These are phyloP conservation scores for Trifolium subterraneum DNA, from an alignment of 306 rosid genomes.

Conservation along the genomic window DNA sequence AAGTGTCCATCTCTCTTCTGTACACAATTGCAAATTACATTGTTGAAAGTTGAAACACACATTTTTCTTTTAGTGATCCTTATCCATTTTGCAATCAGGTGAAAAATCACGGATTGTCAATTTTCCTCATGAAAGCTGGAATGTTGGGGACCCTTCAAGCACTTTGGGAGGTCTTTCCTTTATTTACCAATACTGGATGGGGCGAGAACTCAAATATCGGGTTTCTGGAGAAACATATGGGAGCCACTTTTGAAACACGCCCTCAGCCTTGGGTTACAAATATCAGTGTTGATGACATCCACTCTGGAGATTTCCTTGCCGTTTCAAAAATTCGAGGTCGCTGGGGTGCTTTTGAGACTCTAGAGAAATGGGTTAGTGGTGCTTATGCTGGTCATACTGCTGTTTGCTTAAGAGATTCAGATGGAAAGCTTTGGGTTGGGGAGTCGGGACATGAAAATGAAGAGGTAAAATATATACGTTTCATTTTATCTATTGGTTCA, in stretches of 20 bases:
- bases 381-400: constrained; percentile 95
- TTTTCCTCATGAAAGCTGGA: constrained; percentile 95
- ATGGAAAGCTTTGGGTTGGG: constrained; percentile 94
- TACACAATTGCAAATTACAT: too few relatives aligned
- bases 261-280: constrained; percentile 88
- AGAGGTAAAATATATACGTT: constrained; percentile 55
- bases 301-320: constrained; percentile 96
- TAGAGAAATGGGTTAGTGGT: constrained; percentile 98
- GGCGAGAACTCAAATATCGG: constrained; percentile 82
- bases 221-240: constrained; percentile 87
- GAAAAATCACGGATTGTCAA: constrained; percentile 75
- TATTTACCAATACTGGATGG: constrained; percentile 88
- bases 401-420: constrained; percentile 86
- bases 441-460: constrained; percentile 94
- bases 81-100: constrained; percentile 64
- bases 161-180: constrained; percentile 83
- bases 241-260: constrained; percentile 72
- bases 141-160: constrained; percentile 90
- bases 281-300: constrained; percentile 73
- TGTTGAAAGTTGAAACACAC: constrained; percentile 28
- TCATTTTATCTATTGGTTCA: constrained; percentile 24
- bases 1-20: constrained; percentile 61
- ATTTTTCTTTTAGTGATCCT: constrained; percentile 32
- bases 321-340: constrained; percentile 95
- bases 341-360: constrained; percentile 97